Evolutionary conservation across 495 filamentous ascomycete genomes (phyloP), one percentile per base, ranked within the genome.

Genomic region (Apiosordaria backusii): DNA sequence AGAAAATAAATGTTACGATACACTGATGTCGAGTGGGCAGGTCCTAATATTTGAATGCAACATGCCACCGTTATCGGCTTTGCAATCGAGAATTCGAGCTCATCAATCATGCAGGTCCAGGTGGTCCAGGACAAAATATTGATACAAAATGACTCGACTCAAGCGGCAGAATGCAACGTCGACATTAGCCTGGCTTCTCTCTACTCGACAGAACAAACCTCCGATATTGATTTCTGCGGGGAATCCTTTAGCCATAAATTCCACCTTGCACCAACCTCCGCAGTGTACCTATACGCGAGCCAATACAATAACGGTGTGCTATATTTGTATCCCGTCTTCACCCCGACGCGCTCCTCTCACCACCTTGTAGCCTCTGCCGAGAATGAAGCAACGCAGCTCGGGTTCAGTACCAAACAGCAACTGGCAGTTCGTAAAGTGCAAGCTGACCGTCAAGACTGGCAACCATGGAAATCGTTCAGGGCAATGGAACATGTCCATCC

Each of bases 221-320:
- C 4, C 45, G 22, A 68, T 50, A 68, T 68, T 68, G 62, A 13
- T 29, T 57, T 53, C 61, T 23, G 55, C 57, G 50, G 57, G 50
- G 61, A 19, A 57, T 40, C 26, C 15, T 68, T 68, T 68, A 68
- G 54, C 66, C 66, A 68, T 35, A 68, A 40, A 64, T 64, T 68
- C 57, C 2, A 35, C 61, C 53, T 16, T 24, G 54, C 61, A 21
- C 23, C 15, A 18, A 50, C n/a, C 16, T 19, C 55, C n/a, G 3
- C 50, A 24, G 40, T 19, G 45, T 25, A 4, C 13, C 15, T 21
- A 9, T 7, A 21, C 26, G 55, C 25, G 25, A 52, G 7, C 6
- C 26, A 59, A 52, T 27, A 5, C 57, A 40, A 50, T 68, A 63
- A 29, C 60, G 13, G 16, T n/a, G 35, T 63, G 18, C 66, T 68